These are phyloP conservation scores for Starmerella floris DNA, from an alignment of 805 yeast species.

Conservation along the genomic window DNA sequence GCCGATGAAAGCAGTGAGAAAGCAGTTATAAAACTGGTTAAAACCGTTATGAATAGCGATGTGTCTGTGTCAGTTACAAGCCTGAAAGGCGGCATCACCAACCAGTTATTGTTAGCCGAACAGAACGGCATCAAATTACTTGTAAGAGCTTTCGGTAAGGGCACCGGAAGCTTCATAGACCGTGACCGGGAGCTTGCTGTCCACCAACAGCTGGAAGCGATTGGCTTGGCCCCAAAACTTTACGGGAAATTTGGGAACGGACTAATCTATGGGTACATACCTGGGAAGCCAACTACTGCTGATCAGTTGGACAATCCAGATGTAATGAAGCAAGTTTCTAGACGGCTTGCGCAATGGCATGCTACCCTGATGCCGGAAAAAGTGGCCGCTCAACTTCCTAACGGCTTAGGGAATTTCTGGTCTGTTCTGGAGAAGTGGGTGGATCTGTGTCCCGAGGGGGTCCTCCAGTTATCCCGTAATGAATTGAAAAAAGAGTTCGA, in stretches of 20 bases:
- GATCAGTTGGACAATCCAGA: constrained; percentile 38
- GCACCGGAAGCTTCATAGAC: constrained; percentile 59
- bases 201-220: constrained; percentile 47
- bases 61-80: constrained; percentile 17
- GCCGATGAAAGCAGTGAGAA: not conserved
- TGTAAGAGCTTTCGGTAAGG: constrained; percentile 61
- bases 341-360: constrained; percentile 62
- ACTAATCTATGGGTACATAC: constrained; percentile 52
- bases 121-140: constrained; percentile 25
- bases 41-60: constrained; percentile 2
- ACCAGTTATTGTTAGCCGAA: constrained; percentile 25
- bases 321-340: constrained; percentile 47
- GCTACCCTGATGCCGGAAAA: constrained; percentile 27
- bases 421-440: constrained; percentile 51
- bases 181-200: constrained; percentile 62
- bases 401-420: constrained; percentile 38
- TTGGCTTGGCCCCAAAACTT: constrained; percentile 53
- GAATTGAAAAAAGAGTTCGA: constrained; percentile 38
- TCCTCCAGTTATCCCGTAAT: constrained; percentile 28
- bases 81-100: constrained; percentile 31
- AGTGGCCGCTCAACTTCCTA: constrained; percentile 6
- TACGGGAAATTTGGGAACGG: constrained; percentile 62
- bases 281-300: constrained; percentile 48
- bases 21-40: constrained; percentile 9
- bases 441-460: constrained; percentile 40